Evolutionary conservation across 2,329 filamentous ascomycete genomes (phyloP), one percentile per base, ranked within the genome.

Genomic region (Stemphylium beticola): DNA sequence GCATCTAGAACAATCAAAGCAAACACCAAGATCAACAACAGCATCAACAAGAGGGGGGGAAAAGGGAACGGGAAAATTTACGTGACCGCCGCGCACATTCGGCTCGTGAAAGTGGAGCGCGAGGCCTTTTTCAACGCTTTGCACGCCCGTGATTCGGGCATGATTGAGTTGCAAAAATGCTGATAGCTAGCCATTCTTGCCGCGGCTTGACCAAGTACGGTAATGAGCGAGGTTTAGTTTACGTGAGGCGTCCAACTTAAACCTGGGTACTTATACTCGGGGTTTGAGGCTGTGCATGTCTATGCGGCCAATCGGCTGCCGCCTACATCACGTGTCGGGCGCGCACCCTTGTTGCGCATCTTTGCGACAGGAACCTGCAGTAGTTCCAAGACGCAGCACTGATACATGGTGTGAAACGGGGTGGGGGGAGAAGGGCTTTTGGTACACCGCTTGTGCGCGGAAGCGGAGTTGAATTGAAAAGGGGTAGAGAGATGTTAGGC

Each of bases 241-340:
- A 29, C 15, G 20, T 40, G 31, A 49, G 47, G 48, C 48, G 40
- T 50, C 48, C 48, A 37, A 31, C 40, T 29, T 29, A 29, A 29
- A 5, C 26, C 26, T 29, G 26, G 26, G 26, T 29, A 29, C n/a
- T 50, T 20, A 24, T 50, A 50, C 48, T 43, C 48, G 48, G 48
- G 39, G 48, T 50, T 41, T 50, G 48, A 50, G 48, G 48, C 48
- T 50, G 48, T 50, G 48, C 24, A 44, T 7, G 14, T 17, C 42
- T 20, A 50, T 33, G 48, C 48, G 39, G 15, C 48, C 48, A 44
- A 50, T 50, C 32, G 33, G 31, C 20, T 37, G 34, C 14, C 31
- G 22, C 5, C 6, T 20, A 20, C 34, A 31, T 50, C 48, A 50
- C 48, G 48, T 50, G 48, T 10, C 37, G 11, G 26, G 26, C 26